Evolutionary conservation across 257 asterid genomes (phyloP), one percentile per base, ranked within the genome.

Genomic region (Cynanchum wilfordii): DNA sequence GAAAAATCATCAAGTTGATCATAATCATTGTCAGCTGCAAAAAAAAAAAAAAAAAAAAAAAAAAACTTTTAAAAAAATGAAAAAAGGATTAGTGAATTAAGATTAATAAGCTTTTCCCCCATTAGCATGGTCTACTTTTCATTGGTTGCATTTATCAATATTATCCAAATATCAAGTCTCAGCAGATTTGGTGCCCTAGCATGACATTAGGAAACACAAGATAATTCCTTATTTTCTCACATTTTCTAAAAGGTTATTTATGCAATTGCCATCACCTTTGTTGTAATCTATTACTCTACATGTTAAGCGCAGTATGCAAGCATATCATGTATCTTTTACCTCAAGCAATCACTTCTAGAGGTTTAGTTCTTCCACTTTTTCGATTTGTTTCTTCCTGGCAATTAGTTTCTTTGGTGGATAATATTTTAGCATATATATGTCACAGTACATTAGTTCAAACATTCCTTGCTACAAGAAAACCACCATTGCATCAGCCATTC

Each of bases 11-110:
- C 50, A 47, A 45, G 17, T 11, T 42, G 42, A 45, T 68, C 73
- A 29, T 49, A 56, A 7, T 68, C 42, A 57, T 30, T 60, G 40
- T 75, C 74, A 68, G 20, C 55, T 44, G 58, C 44, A 58, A 66
- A 45, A 42, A 42, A 40, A 42, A 42, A 42, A 42, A 42, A 0
- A 1, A 42, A 42, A 42, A 42, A 7, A 42, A 33, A 33, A 42
- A 42, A 42, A 7, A 42, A 33, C 3, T 33, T 30, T 30, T 33
- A 33, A 4, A 33, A 4, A 33, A 33, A 1, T 33, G 56, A 63
- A 63, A 73, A 24, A 62, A 11, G 60, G 19, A 16, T 11, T 49
- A 27, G 51, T 22, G 25, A 45, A 54, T 49, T 20, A 27, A 55
- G 38, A 33, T 33, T 33, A 33, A 33, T 33, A 33, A 33, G 38